Conservation (phyloP, 2,329 filamentous ascomycete species). For the Botrytis porri region DNA sequence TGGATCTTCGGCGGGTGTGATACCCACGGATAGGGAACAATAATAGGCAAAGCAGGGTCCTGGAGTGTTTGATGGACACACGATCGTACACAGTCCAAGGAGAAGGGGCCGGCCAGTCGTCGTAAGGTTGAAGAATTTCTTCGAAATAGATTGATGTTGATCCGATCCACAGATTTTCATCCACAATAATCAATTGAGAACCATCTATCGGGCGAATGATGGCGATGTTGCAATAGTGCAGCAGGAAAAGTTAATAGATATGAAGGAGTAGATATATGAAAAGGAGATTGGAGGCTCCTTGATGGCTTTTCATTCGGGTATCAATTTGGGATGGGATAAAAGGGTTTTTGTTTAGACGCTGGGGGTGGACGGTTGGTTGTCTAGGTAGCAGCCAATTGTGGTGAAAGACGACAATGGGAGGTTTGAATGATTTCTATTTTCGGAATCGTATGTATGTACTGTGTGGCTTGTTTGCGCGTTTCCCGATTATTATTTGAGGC, state of each 20-base stretch:
- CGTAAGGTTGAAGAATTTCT: background rate
- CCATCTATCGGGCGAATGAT: background rate
- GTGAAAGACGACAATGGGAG: background rate
- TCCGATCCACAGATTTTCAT: background rate
- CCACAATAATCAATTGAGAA: background rate
- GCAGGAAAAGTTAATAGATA: background rate
- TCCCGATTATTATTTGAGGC: background rate
- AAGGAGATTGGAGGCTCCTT: constrained; percentile 2
- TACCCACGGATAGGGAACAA: background rate
- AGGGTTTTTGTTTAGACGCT: background rate
- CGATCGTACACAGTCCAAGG: background rate
- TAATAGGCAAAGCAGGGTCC: background rate
- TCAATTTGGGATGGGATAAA: background rate
- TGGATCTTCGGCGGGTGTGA: background rate
- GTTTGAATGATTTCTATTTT: background rate
- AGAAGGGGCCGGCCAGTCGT: background rate
- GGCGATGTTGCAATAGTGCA: background rate
- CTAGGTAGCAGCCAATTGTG: background rate
- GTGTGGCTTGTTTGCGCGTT: background rate
- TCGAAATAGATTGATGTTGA: background rate
- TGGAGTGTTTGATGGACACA: background rate
- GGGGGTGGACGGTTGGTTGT: background rate
- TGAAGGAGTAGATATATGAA: background rate
- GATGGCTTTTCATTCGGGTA: background rate
- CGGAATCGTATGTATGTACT: constrained; percentile 1